Conservation (phyloP, 2,329 filamentous ascomycete genomes). For the Exophiala phaeomuriformis region DNA sequence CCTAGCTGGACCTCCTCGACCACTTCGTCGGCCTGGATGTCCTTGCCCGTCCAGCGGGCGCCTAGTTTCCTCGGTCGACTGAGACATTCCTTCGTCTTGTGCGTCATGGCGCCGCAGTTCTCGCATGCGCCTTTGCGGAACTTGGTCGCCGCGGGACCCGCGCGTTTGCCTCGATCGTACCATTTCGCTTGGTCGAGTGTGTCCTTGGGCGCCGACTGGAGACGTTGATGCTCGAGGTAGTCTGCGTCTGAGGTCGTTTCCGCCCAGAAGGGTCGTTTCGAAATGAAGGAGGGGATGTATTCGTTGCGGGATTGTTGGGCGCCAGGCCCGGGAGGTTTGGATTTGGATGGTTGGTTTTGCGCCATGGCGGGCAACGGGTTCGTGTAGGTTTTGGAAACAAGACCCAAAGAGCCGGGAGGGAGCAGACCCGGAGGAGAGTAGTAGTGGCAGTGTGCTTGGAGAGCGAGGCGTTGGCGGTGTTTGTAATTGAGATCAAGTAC, state of each 20-base stretch:
- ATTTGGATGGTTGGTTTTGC: slow-evolving; percentile 13
- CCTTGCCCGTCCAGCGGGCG: slow-evolving; percentile 82
- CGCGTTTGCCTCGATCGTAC: slow-evolving; percentile 84
- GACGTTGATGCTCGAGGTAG: slow-evolving; percentile 93
- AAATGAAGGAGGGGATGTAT: slow-evolving; percentile 97
- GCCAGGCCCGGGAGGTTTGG: background rate
- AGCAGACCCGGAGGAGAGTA: too few relatives aligned
- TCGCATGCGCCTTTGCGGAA: slow-evolving; percentile 97
- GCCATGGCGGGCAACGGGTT: background rate
- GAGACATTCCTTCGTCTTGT: slow-evolving; percentile 90
- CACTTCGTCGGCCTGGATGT: slow-evolving; percentile 88
- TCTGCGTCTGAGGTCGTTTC: slow-evolving; percentile 69
- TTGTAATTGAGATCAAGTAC: too few relatives aligned
- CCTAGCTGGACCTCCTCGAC: slow-evolving; percentile 79
- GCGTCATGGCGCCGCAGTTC: slow-evolving; percentile 95
- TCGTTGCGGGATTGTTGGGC: slow-evolving; percentile 61
- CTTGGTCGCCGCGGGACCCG: slow-evolving; percentile 83
- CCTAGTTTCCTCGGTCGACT: slow-evolving; percentile 81
- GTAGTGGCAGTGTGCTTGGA: too few relatives aligned
- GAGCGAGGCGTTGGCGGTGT: too few relatives aligned
- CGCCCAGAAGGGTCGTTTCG: slow-evolving; percentile 94
- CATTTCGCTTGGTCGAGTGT: slow-evolving; percentile 63
- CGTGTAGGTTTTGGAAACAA: too few relatives aligned
- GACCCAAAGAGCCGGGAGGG: too few relatives aligned
- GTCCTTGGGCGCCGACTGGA: slow-evolving; percentile 44